Conservation (phyloP, 345 rosid species). For the Dimocarpus longan region DNA sequence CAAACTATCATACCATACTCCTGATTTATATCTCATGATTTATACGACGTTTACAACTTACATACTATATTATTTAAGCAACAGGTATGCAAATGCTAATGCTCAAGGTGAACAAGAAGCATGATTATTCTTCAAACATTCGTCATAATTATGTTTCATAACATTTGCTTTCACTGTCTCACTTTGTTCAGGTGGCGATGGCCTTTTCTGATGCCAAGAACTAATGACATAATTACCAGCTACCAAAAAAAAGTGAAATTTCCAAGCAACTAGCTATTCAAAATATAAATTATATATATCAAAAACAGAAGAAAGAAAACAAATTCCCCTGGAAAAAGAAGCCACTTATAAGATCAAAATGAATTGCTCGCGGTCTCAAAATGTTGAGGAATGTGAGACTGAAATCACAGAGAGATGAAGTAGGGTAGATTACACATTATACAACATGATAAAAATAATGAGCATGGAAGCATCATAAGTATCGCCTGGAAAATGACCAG, state of each 20-base stretch:
- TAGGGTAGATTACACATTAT: background rate
- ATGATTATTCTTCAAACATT: no score
- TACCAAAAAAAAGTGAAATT: background rate
- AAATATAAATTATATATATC: background rate
- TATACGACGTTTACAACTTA: no score
- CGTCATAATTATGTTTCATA: no score
- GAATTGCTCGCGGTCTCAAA: conserved; percentile 2
- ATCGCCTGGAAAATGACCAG: background rate
- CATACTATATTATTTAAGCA: no score
- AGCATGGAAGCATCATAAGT: background rate
- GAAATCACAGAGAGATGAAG: background rate
- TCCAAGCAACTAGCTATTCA: background rate
- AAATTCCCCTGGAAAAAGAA: background rate
- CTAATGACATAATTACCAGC: background rate
- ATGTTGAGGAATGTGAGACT: background rate
- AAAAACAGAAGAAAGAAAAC: no score
- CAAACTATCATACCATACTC: no score
- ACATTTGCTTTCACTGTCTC: background rate
- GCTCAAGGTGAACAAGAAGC: no score
- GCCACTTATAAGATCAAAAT: background rate
- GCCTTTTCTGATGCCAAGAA: background rate
- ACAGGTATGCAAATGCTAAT: no score
- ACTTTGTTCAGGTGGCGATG: background rate
- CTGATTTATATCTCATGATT: no score
- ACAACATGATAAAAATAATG: background rate